Base-by-base conservation (phyloP, 495 filamentous ascomycete species). In the Trichoderma parareesei region DNA sequence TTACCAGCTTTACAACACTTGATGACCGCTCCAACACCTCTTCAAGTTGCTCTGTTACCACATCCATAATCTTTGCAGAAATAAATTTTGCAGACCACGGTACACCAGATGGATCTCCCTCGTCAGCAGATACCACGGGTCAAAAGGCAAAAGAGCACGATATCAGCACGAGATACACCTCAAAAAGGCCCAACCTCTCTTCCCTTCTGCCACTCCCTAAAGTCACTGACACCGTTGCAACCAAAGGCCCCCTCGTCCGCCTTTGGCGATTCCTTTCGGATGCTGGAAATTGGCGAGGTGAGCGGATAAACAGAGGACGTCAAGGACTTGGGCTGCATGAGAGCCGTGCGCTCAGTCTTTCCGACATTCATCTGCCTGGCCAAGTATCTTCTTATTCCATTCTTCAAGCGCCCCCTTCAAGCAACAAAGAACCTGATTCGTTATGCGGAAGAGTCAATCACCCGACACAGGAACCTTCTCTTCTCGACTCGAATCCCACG, bases 241-340 rank as follows among this genome's bases (percentile, higher is more conserved):
- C 48, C 8, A n/a, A 72, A n/a, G 76, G 64, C 8, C 11, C 77
- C 38, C 80, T 81, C 67, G 48, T 69, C 85, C 42, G 77, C 73
- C 41, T 87, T 86, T 67, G 84, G 84, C 0, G 78, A 83, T 10
- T 80, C 78, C 0, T 85, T 87, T 65, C 70, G 71, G 1, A 83
- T 78, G 72, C 72, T 85, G 11, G 83, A 87, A 57, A 57, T 57
- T 37, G 53, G 53, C 18, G 35, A 61, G 38, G 16, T 42, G 37
- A 61, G 20, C 41, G 38, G 14, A 0, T 63, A 63, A 9, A 48
- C 40, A 8, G 49, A 44, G 9, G 62, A 63, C 43, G 14, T 63
- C 18, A 27, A 48, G 33, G n/a, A 48, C 13, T 14, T 63, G 7
- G 62, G 41, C 5, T 38, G 38, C 8, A 7, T 48, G 3, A 41